Conservation (phyloP, 768 basidiomycete species). For the Termitomyces sp. region DNA sequence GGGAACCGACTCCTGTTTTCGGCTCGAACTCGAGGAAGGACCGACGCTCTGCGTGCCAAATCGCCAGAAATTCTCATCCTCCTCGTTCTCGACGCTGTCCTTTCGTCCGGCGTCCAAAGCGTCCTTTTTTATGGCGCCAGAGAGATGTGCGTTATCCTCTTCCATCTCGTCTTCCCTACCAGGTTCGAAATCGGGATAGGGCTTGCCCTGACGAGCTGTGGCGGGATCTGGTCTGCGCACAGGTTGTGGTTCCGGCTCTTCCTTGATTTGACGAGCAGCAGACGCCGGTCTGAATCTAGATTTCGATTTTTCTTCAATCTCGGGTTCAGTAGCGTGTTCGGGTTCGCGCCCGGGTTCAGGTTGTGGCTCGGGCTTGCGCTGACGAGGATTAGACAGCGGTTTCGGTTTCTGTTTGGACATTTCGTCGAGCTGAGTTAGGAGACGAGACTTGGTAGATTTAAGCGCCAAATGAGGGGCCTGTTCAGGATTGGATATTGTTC, state of each 20-base stretch:
- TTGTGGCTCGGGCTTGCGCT: neutral
- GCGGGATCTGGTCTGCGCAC: neutral
- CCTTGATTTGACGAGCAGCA: neutral
- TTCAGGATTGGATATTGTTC: neutral
- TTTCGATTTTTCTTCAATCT: neutral
- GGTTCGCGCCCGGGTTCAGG: neutral
- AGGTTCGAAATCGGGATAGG: neutral
- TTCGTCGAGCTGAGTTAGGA: neutral
- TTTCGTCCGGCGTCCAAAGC: neutral
- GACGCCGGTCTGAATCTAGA: neutral
- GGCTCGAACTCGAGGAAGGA: neutral
- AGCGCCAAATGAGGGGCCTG: too few relatives aligned
- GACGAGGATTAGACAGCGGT: neutral
- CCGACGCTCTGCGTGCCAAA: neutral
- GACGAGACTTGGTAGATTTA: neutral
- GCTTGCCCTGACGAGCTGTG: neutral
- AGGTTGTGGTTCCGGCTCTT: neutral
- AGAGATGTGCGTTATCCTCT: neutral
- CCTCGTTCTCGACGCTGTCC: neutral
- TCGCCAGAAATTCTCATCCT: slow-evolving; percentile 8
- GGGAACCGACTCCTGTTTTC: neutral
- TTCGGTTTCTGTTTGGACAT: neutral
- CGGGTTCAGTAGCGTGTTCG: neutral
- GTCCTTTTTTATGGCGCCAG: neutral
- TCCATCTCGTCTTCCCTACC: neutral